Percentiles rank a stretch among this genome's conserved stretches.
Conservation (phyloP, 345 rosid genomes). For the Pugionium dolabratum region DNA sequence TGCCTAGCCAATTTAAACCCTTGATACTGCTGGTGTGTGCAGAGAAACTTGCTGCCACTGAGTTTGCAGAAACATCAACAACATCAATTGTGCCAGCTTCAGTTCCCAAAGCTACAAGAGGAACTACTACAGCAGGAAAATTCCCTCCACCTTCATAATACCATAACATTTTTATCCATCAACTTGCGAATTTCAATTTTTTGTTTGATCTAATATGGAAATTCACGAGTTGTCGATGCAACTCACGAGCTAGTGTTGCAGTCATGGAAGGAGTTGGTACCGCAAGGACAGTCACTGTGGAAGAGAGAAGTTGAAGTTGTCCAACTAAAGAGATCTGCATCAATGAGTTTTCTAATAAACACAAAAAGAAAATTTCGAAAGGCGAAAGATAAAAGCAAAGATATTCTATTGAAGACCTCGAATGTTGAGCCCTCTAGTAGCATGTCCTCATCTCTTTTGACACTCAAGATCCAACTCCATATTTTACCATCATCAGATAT, state of each 20-base stretch:
- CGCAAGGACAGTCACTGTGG: constrained; percentile 74
- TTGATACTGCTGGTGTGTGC: constrained; percentile 65
- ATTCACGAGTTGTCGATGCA: constrained; percentile 18
- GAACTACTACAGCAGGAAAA: constrained; percentile 79
- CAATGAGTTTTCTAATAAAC: constrained; percentile 24
- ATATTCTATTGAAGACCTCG: constrained; percentile 47
- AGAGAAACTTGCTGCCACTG: constrained; percentile 72
- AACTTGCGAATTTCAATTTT: constrained; percentile 1
- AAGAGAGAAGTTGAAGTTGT: constrained; percentile 90
- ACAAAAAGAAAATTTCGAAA: background rate
- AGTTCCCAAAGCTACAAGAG: constrained; percentile 90
- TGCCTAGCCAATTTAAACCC: constrained; percentile 92
- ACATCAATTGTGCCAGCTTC: constrained; percentile 75
- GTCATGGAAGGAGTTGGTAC: constrained; percentile 86
- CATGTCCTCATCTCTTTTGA: constrained; percentile 53
- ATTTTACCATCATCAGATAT: constrained; percentile 92
- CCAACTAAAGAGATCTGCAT: constrained; percentile 71
- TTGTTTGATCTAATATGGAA: no score
- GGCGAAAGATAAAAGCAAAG: constrained; percentile 1
- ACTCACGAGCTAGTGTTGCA: constrained; percentile 87
- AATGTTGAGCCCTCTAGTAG: constrained; percentile 31
- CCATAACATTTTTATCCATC: constrained; percentile 32
- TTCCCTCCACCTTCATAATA: constrained; percentile 70
- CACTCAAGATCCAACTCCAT: constrained; percentile 83
- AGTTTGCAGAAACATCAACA: constrained; percentile 84